Evolutionary conservation across 768 basidiomycete species (phyloP).

Genomic region (Lactifluus subvellereus): DNA sequence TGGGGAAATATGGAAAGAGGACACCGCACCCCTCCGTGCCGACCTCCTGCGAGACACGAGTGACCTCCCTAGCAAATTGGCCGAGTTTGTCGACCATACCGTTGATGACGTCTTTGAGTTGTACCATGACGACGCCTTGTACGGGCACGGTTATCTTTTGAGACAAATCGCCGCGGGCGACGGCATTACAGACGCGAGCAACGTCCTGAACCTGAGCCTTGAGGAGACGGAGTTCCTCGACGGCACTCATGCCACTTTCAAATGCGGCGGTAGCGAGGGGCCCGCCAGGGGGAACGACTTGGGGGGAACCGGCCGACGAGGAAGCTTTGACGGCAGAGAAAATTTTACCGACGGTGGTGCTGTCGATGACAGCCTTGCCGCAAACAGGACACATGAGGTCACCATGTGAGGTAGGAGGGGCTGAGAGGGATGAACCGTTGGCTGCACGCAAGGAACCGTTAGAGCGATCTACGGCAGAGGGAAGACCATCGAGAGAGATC

Average conservation of each 20-base stretch:
- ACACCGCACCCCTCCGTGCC: slow-evolving; percentile 48
- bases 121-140: slow-evolving; percentile 45
- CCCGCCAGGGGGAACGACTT: slow-evolving; percentile 39
- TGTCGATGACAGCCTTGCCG: slow-evolving; percentile 18
- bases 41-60: slow-evolving; percentile 75
- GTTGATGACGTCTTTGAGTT: slow-evolving; percentile 45
- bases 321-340: slow-evolving; percentile 3
- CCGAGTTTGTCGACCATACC: slow-evolving; percentile 56
- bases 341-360: slow-evolving; percentile 5
- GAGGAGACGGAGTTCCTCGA: slow-evolving; percentile 66
- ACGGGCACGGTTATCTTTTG: slow-evolving; percentile 49
- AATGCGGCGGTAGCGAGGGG: slow-evolving; percentile 46
- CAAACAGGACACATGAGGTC: slow-evolving; percentile 22
- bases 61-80: slow-evolving; percentile 84
- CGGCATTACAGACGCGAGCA: slow-evolving; percentile 47
- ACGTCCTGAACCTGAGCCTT: slow-evolving; percentile 73
- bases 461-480: neutral
- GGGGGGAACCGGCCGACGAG: slow-evolving; percentile 13
- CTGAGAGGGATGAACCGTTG: slow-evolving; percentile 17
- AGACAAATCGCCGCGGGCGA: slow-evolving; percentile 44
- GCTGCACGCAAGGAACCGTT: slow-evolving; percentile 1
- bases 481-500: slow-evolving; percentile 22
- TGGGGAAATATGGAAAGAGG: neutral
- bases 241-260: slow-evolving; percentile 53
- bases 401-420: slow-evolving; percentile 23